phyloP scores from a whole-genome alignment of 2,329 filamentous ascomycete genomes.

The Sodiomyces alkalinus region DNA sequence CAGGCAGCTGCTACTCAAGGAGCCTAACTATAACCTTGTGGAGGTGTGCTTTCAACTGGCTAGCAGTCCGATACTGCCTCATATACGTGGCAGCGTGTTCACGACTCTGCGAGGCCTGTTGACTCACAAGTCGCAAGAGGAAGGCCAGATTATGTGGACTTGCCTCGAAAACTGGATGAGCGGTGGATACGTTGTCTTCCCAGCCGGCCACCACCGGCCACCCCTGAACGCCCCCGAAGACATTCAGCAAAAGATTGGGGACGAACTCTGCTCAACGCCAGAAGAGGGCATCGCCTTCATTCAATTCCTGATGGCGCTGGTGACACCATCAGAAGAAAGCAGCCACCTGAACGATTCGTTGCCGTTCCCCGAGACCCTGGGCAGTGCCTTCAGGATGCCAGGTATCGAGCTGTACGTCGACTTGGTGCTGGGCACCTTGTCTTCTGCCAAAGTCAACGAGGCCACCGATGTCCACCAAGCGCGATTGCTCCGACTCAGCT shows the following conservation, averaged over 20 bases:
- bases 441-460: constrained; percentile 51
- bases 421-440: constrained; percentile 69
- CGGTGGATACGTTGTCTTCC: constrained; percentile 29
- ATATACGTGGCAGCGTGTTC: constrained; percentile 73
- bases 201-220: constrained; percentile 13
- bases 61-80: constrained; percentile 58
- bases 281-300: constrained; percentile 80
- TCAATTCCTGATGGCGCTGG: constrained; percentile 56
- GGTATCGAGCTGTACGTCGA: constrained; percentile 91
- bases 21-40: constrained; percentile 50
- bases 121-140: constrained; percentile 51
- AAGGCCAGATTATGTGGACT: constrained; percentile 64
- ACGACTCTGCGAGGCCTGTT: constrained; percentile 62
- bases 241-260: constrained; percentile 52
- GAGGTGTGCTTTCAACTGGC: constrained; percentile 66
- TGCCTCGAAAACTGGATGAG: constrained; percentile 68
- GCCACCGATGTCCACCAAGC: constrained; percentile 52
- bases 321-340: constrained; percentile 48
- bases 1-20: constrained; percentile 57
- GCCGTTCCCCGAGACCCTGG: constrained; percentile 77
- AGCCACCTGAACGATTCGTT: constrained; percentile 56
- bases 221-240: constrained; percentile 15
- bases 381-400: constrained; percentile 56
- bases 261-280: constrained; percentile 61
- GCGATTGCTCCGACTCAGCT: constrained; percentile 60